Conservation (phyloP, 2,329 filamentous ascomycete genomes). For the Drechslerella coelobrocha region DNA sequence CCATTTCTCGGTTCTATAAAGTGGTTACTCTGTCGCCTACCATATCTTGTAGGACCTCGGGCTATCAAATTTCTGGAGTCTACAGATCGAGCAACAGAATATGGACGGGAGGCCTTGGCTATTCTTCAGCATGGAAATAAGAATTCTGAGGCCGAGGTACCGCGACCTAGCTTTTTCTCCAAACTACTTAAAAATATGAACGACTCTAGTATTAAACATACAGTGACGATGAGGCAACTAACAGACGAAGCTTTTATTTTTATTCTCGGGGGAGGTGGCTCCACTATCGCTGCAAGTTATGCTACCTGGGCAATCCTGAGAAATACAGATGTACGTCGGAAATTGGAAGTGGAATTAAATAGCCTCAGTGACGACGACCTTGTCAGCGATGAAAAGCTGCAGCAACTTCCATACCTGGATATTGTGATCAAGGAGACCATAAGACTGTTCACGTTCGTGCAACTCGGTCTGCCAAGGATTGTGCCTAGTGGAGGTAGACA, state of each 20-base stretch:
- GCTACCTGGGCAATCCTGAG: not conserved
- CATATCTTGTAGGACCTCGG: not conserved
- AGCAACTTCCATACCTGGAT: not conserved
- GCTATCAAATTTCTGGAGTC: not conserved
- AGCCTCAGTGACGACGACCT: not conserved
- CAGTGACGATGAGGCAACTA: not conserved
- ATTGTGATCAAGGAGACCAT: not conserved
- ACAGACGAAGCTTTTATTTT: not conserved
- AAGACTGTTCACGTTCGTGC: not conserved
- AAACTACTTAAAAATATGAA: slow-evolving; percentile 6
- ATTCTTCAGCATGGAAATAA: not conserved
- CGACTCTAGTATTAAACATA: not conserved
- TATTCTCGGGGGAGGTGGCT: not conserved
- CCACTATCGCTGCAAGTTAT: not conserved
- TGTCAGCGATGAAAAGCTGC: not conserved
- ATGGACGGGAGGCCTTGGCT: not conserved
- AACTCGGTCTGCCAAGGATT: not conserved
- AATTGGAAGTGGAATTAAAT: not conserved
- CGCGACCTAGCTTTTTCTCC: slow-evolving; percentile 5
- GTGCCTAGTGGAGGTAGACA: slow-evolving; percentile 7
- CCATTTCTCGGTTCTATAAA: not conserved
- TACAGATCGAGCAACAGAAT: not conserved
- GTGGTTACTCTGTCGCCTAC: not conserved
- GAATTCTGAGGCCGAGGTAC: not conserved
- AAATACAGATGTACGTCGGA: not conserved